A percentile compares a stretch with the other conserved stretches of the same genome.
Evolutionary conservation across 2,329 filamentous ascomycete genomes (phyloP).

Genomic region (Fusarium albosuccineum): DNA sequence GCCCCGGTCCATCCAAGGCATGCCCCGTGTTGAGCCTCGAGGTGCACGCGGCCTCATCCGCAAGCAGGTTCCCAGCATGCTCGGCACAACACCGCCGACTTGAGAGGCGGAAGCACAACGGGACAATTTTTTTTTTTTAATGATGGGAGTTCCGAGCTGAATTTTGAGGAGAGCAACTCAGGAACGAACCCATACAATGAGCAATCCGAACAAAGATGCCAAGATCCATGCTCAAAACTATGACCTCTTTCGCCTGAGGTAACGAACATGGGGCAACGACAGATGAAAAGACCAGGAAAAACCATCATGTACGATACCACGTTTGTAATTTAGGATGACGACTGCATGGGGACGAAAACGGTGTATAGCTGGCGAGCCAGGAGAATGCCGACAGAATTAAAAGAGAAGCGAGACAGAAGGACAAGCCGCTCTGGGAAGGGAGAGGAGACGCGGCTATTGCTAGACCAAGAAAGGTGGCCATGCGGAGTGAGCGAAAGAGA

Average conservation of each 20-base stretch:
- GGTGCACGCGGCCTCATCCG: slow-evolving; percentile 63
- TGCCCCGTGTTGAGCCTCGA: slow-evolving; percentile 74
- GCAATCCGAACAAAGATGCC: slow-evolving; percentile 1
- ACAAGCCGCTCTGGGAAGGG: not conserved
- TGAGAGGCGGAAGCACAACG: slow-evolving; percentile 38
- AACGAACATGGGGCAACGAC: slow-evolving; percentile 12
- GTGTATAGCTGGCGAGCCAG: slow-evolving; percentile 31
- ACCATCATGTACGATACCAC: slow-evolving; percentile 44
- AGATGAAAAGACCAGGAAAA: slow-evolving; percentile 13
- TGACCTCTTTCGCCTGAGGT: slow-evolving; percentile 7
- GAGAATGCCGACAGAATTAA: slow-evolving; percentile 11
- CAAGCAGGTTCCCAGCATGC: slow-evolving; percentile 68
- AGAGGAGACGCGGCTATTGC: slow-evolving; percentile 12
- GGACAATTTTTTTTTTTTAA: slow-evolving; percentile 2
- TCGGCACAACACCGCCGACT: slow-evolving; percentile 57
- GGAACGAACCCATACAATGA: slow-evolving; percentile 11
- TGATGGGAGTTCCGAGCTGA: not conserved
- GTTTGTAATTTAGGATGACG: slow-evolving; percentile 45
- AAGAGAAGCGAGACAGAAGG: slow-evolving; percentile 9
- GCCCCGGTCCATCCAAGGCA: slow-evolving; percentile 88
- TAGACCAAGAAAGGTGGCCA: slow-evolving; percentile 3
- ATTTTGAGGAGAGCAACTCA: not conserved
- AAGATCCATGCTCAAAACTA: slow-evolving; percentile 1
- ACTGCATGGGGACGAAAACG: slow-evolving; percentile 18
- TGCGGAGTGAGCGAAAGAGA: slow-evolving; percentile 19